Percentiles rank a stretch among this genome's conserved stretches.
Conservation (phyloP, 495 filamentous ascomycete species). For the Penicillium cataractarum region DNA sequence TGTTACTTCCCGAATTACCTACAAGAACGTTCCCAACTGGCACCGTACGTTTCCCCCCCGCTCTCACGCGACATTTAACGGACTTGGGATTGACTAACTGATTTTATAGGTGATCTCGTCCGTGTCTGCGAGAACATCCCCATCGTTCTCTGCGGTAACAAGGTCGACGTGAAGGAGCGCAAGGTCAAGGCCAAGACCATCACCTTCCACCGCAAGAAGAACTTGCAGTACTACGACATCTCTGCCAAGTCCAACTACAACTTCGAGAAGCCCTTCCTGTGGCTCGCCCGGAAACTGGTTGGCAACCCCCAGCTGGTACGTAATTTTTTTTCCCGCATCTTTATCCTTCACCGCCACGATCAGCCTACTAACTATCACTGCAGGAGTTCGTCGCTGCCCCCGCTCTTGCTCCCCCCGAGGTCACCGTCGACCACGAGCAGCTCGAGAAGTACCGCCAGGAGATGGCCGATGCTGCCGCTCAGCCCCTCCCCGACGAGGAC, state of each 20-base stretch:
- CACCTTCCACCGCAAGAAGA: conserved; percentile 99
- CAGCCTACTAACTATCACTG: conserved; percentile 19
- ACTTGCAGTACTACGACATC: conserved; percentile 99
- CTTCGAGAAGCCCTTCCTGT: conserved; percentile 99
- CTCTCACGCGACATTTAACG: not conserved
- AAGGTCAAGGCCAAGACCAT: conserved; percentile 99
- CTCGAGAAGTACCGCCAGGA: conserved; percentile 83
- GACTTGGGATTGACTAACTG: conserved; percentile 14
- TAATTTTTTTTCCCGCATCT: conserved; percentile 21
- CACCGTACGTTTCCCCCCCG: conserved; percentile 75
- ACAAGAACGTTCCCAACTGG: conserved; percentile 99
- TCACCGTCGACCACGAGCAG: conserved; percentile 79
- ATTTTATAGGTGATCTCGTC: conserved; percentile 84
- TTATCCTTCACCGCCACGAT: not conserved
- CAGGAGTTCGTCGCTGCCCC: conserved; percentile 97
- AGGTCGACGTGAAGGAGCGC: conserved; percentile 99
- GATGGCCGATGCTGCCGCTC: conserved; percentile 78
- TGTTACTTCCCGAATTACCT: conserved; percentile 99
- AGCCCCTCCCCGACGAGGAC: conserved; percentile 95
- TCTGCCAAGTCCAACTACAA: conserved; percentile 99
- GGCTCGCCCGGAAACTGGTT: conserved; percentile 97
- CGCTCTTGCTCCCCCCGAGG: conserved; percentile 91
- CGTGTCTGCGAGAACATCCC: conserved; percentile 99
- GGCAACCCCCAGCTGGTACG: conserved; percentile 88
- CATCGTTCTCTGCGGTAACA: conserved; percentile 98